Evolutionary conservation across 2,329 filamentous ascomycete genomes (phyloP).

Genomic region (Mycosphaerella sp.): DNA sequence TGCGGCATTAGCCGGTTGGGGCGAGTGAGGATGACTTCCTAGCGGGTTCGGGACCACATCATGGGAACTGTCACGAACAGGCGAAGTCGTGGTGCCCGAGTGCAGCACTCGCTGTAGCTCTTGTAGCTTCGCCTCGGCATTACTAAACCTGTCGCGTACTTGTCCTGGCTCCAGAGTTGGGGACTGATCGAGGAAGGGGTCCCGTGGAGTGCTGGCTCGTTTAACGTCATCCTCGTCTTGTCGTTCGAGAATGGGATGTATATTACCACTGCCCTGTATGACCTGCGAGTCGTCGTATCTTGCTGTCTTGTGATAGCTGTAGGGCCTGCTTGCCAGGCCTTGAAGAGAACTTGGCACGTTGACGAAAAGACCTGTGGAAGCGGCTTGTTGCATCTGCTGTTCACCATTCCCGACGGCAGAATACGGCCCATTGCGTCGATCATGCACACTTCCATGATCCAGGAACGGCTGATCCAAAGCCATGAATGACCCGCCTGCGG

Average conservation of each 20-base stretch:
- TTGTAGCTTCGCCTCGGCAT: constrained; percentile 15
- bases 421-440: constrained; percentile 37
- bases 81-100: constrained; percentile 4
- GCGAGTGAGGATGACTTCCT: constrained; percentile 32
- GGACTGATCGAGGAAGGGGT: constrained; percentile 38
- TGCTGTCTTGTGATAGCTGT: constrained; percentile 35
- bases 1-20: constrained; percentile 12
- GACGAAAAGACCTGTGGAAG: constrained; percentile 43
- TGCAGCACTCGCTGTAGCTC: constrained; percentile 17
- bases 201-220: not conserved
- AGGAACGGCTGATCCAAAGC: constrained; percentile 40
- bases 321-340: constrained; percentile 37
- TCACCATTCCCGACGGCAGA: constrained; percentile 28
- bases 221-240: constrained; percentile 20
- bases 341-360: constrained; percentile 45
- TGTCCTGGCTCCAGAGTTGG: constrained; percentile 25
- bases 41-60: constrained; percentile 36
- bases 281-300: constrained; percentile 46
- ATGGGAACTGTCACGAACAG: constrained; percentile 35
- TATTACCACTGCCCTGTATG: constrained; percentile 43
- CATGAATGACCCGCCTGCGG: constrained; percentile 37
- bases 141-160: constrained; percentile 11
- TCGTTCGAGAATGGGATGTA: constrained; percentile 22
- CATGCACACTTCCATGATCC: constrained; percentile 30
- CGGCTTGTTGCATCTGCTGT: constrained; percentile 27